Percentiles rank a stretch among this genome's conserved stretches.
phyloP scores from a whole-genome alignment of 176 grass and related monocot species.

The Bonia amplexicaulis region DNA sequence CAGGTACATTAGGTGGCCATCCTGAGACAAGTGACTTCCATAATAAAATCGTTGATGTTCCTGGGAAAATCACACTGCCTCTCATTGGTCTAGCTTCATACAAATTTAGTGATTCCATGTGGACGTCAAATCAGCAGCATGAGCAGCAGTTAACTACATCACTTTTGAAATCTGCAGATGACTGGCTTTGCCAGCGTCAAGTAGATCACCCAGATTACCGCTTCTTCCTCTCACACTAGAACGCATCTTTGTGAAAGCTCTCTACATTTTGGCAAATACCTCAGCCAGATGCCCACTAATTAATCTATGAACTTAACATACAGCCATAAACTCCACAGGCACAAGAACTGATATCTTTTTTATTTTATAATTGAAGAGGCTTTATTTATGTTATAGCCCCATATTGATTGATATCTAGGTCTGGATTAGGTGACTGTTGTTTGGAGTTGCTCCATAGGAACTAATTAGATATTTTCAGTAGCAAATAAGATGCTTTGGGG shows the following conservation, averaged over 20 bases:
- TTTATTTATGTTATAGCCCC: constrained; percentile 29
- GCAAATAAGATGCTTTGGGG: constrained; percentile 2
- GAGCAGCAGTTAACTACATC: constrained; percentile 44
- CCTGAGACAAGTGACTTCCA: constrained; percentile 26
- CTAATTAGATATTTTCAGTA: constrained; percentile 2
- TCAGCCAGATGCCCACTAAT: not conserved
- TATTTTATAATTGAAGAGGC: not conserved
- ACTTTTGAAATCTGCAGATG: constrained; percentile 53
- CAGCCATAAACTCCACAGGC: not conserved
- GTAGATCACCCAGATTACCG: constrained; percentile 68
- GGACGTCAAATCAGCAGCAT: constrained; percentile 42
- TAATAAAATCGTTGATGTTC: constrained; percentile 24
- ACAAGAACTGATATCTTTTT: not conserved
- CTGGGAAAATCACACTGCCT: constrained; percentile 46
- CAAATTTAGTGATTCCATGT: constrained; percentile 52
- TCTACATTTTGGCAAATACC: not conserved
- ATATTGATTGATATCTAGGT: constrained; percentile 3
- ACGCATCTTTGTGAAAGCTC: constrained; percentile 10
- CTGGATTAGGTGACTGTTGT: constrained; percentile 11
- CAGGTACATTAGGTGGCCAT: constrained; percentile 27
- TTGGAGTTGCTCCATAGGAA: constrained; percentile 12
- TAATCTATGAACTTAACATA: constrained; percentile 2
- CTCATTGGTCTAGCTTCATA: constrained; percentile 60
- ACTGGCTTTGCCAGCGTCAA: constrained; percentile 52
- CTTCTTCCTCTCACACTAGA: constrained; percentile 59